A percentile compares a stretch with the other conserved stretches of the same genome.
Conservation (phyloP, 495 filamentous ascomycete genomes). For the Lepidopterella palustris region DNA sequence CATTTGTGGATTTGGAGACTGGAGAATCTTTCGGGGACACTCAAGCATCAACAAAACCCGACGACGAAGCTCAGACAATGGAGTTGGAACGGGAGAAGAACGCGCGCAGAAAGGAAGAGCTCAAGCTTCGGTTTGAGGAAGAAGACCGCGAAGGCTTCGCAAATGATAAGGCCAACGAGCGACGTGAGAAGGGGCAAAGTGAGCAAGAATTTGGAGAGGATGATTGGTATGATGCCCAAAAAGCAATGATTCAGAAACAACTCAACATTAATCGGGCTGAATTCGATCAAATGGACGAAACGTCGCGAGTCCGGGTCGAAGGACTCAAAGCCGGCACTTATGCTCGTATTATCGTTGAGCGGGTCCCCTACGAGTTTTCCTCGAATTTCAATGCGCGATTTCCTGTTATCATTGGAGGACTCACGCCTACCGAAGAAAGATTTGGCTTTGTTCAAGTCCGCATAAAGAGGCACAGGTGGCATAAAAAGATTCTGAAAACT, state of each 20-base stretch:
- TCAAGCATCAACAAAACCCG: conserved; percentile 37
- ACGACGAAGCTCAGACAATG: conserved; percentile 44
- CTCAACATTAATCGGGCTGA: conserved; percentile 89
- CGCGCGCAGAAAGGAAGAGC: conserved; percentile 84
- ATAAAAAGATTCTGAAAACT: conserved; percentile 97
- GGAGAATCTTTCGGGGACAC: conserved; percentile 52
- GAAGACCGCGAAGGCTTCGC: conserved; percentile 91
- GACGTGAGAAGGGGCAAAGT: conserved; percentile 51
- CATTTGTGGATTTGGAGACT: conserved; percentile 82
- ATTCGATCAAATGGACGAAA: conserved; percentile 76
- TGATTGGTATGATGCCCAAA: conserved; percentile 97
- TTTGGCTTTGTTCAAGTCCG: conserved; percentile 92
- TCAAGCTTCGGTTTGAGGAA: conserved; percentile 90
- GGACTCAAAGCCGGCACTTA: conserved; percentile 92
- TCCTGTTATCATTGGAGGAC: conserved; percentile 82
- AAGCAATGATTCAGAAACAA: conserved; percentile 90
- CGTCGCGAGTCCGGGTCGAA: conserved; percentile 72
- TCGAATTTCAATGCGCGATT: conserved; percentile 76
- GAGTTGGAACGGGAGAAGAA: conserved; percentile 87
- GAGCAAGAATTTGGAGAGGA: conserved; percentile 87
- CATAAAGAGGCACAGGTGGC: conserved; percentile 96
- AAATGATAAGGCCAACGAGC: conserved; percentile 71
- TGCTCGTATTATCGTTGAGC: conserved; percentile 78
- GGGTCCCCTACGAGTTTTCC: conserved; percentile 86
- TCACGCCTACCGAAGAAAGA: conserved; percentile 85